Percentiles rank a stretch among this genome's conserved stretches.
These are phyloP conservation scores for Penicillium pancosmium DNA, from an alignment of 495 filamentous ascomycete genomes.

Conservation along the genomic window DNA sequence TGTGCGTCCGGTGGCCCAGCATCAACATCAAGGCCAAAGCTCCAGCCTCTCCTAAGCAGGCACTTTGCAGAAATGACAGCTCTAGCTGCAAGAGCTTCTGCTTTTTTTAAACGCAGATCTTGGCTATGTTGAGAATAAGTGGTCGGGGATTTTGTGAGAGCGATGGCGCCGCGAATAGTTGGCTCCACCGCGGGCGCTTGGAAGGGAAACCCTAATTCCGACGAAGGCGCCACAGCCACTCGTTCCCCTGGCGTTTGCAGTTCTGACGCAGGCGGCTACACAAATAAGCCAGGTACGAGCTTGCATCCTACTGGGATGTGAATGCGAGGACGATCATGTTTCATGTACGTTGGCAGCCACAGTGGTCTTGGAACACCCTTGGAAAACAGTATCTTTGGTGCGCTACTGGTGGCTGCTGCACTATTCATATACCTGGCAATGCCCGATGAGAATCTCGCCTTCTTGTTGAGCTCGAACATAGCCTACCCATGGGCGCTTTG, in stretches of 20 bases:
- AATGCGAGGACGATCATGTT: constrained; percentile 26
- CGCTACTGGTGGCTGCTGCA: too few relatives aligned
- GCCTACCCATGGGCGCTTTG: too few relatives aligned
- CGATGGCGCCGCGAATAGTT: background rate
- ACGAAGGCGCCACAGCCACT: constrained; percentile 35
- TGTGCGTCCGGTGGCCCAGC: background rate
- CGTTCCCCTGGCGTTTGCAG: constrained; percentile 17
- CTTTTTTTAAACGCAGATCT: background rate
- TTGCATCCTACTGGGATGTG: constrained; percentile 1
- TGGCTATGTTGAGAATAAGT: background rate
- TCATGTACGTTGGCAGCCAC: constrained; percentile 12
- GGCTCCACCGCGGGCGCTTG: constrained; percentile 38
- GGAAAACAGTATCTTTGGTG: background rate
- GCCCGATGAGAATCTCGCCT: too few relatives aligned
- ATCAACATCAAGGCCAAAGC: background rate
- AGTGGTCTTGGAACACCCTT: background rate
- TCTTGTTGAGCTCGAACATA: too few relatives aligned
- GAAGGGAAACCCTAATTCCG: constrained; percentile 19
- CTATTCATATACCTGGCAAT: too few relatives aligned
- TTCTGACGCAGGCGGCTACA: constrained; percentile 34
- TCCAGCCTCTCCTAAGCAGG: background rate
- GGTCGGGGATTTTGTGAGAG: constrained; percentile 5
- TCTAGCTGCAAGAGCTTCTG: constrained; percentile 8
- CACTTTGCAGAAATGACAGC: constrained; percentile 13
- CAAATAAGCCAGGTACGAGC: constrained; percentile 5